Base-by-base conservation (phyloP, 352 stramenopile species). In the Globisporangium cystogenes region DNA sequence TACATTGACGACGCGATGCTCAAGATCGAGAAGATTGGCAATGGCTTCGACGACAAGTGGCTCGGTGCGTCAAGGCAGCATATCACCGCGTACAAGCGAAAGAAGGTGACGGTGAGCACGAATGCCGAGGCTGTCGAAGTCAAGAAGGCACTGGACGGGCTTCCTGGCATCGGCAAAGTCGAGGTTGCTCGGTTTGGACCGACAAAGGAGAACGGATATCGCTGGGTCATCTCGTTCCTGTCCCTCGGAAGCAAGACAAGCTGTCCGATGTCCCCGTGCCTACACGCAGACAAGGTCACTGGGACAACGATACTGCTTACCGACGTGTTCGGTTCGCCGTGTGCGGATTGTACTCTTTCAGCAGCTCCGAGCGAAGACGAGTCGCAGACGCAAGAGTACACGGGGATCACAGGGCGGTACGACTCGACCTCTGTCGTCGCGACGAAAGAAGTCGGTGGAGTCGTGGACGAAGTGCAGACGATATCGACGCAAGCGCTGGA, bases 141-240 rank as follows among this genome's bases (percentile, higher is more conserved):
- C 33, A 70, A 80, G 43, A 57, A 54, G 21, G 68, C 65, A 1
- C 48, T 93, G 15, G 42, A 68, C 45, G 59, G 57, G 0, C 64
- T 90, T 1, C 65, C 79, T 6, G 82, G 79, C 1, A 60, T 86
- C 21, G 82, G 82, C 7, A 61, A 70, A 0, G 68, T 90, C 37
- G 65, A 81, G 8, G 80, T 88, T 0, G 63, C 75, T 11, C 77
- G 82, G 4, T 49, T 73, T 18, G 82, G 82, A 0, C 82, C 79
- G 0, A 87, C 80, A 0, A 58, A 52, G 20, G 47, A 48, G 39
- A 86, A 89, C 20, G 82, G 69, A 3, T 90, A 86, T 56, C 60
- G 56, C 3, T 93, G 82, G 82, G 61, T 65, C 35, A 67, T 93
- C 4, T 89, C 82, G 20, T 87, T 93, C 39, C 39, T 79, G 49